phyloP scores from a whole-genome alignment of 2,329 filamentous ascomycete genomes.

The Alternaria angustiovoidea region DNA sequence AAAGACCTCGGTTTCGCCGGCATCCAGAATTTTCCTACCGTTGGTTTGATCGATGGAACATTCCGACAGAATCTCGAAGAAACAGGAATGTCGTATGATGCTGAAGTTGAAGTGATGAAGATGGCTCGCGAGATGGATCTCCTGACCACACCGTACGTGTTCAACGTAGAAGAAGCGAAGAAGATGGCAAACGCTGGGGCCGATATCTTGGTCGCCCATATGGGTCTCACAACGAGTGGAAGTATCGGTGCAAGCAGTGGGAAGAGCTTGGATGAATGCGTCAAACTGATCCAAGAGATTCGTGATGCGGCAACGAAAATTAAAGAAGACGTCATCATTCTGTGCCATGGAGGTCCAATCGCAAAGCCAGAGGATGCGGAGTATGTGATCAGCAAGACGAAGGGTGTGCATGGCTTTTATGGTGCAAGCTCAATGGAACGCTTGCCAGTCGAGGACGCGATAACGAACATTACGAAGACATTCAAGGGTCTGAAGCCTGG shows the following conservation, averaged over 20 bases:
- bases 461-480: constrained; percentile 63
- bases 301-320: constrained; percentile 66
- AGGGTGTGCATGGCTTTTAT: constrained; percentile 75
- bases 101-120: constrained; percentile 72
- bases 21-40: constrained; percentile 77
- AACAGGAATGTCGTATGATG: constrained; percentile 73
- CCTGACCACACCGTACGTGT: constrained; percentile 75
- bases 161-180: constrained; percentile 67
- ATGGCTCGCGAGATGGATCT: constrained; percentile 67
- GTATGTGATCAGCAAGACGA: constrained; percentile 67
- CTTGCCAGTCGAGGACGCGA: constrained; percentile 72
- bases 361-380: constrained; percentile 69
- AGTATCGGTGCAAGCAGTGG: constrained; percentile 70
- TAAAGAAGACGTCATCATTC: constrained; percentile 67
- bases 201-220: constrained; percentile 73
- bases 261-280: constrained; percentile 70
- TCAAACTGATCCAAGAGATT: constrained; percentile 68
- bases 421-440: constrained; percentile 76
- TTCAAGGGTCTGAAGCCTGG: constrained; percentile 58
- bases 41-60: constrained; percentile 73
- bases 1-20: constrained; percentile 71
- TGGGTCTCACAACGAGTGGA: constrained; percentile 71
- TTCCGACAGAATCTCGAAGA: constrained; percentile 75
- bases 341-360: constrained; percentile 77
- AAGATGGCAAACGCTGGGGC: constrained; percentile 71